Base-by-base conservation (phyloP, 768 basidiomycete genomes). In the Phlebiopsis flavidoalba region DNA sequence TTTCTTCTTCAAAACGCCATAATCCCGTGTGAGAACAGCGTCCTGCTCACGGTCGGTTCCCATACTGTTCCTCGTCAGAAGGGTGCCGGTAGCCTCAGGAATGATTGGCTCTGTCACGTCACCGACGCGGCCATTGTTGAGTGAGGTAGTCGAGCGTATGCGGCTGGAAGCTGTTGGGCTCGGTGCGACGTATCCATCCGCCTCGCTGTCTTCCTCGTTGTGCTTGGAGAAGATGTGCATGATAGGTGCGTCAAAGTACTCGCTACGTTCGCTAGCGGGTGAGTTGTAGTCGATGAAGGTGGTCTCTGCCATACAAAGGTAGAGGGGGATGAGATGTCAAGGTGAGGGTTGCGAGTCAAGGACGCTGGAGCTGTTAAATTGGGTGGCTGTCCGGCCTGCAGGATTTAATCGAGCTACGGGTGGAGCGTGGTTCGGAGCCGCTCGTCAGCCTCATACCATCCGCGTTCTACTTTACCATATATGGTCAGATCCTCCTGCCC, bases 191-290 rank as follows among this genome's bases (percentile, higher is more conserved):
- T 47, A 55, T 24, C 52, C 56, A 31, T 35, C 48, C 12, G 61
- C 57, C 15, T 58, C 55, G 33, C 8, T 26, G 48, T 48, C 45
- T 7, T 31, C 51, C 51, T 60, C 37, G 21, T 60, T 50, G 17
- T 62, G 55, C 47, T 62, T 60, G 58, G 63, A 60, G 57, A 68
- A 71, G 63, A 68, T 65, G 45, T 73, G 73, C 70, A 71, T 73
- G 60, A 70, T 65, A 24, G 72, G 74, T 10, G 77, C 79, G 79
- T 82, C 81, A 64, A 80, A 80, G 67, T 81, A 82, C 12, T 65
- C 48, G 52, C 72, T 74, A 31, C 68, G 68, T 52, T 71, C 72
- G 67, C 78, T 79, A 58, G 72, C 64, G 14, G 70, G 69, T 15
- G 57, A 58, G 22, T 55, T 35, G 61, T 64, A 61, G 60, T 64